Percentiles rank a stretch among this genome's conserved stretches.
Conservation (phyloP, 441 rosid species). For the Flueggea neowawraea region DNA sequence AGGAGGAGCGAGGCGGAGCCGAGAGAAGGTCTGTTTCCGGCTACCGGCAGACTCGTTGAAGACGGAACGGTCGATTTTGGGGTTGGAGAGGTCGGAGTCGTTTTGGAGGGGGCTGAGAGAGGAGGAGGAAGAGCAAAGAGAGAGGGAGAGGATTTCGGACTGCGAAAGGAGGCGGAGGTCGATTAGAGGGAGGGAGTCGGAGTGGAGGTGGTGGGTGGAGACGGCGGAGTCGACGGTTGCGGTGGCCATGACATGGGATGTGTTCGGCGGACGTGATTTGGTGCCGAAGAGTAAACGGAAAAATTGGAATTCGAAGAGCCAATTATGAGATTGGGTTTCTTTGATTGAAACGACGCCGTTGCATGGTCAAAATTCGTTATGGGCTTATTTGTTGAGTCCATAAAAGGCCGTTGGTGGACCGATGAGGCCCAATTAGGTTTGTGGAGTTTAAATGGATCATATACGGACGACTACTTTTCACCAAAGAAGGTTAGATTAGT, state of each 20-base stretch:
- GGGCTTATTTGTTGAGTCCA: no score
- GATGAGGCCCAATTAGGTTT: no score
- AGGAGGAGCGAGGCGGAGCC: constrained; percentile 70
- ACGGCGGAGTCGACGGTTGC: constrained; percentile 24
- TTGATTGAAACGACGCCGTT: no score
- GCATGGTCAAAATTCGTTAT: no score
- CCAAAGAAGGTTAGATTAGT: no score
- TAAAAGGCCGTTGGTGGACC: no score
- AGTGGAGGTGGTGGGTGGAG: constrained; percentile 16
- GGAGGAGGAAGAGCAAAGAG: constrained; percentile 43
- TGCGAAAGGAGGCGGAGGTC: constrained; percentile 68
- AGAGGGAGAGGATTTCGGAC: constrained; percentile 54
- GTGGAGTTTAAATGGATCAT: no score
- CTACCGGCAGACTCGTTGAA: constrained; percentile 97
- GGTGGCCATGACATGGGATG: constrained; percentile 29
- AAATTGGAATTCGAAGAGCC: no score
- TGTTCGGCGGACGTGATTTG: background rate
- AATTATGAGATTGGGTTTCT: no score
- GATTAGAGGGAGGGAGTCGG: constrained; percentile 56
- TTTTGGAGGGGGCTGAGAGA: constrained; percentile 26
- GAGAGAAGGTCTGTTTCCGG: constrained; percentile 88
- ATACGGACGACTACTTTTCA: no score
- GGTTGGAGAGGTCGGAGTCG: constrained; percentile 49
- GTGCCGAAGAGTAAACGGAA: background rate
- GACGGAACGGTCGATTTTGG: constrained; percentile 84